These are phyloP conservation scores for Pyrus pyrifolia DNA, from an alignment of 306 rosid species.

Conservation along the genomic window DNA sequence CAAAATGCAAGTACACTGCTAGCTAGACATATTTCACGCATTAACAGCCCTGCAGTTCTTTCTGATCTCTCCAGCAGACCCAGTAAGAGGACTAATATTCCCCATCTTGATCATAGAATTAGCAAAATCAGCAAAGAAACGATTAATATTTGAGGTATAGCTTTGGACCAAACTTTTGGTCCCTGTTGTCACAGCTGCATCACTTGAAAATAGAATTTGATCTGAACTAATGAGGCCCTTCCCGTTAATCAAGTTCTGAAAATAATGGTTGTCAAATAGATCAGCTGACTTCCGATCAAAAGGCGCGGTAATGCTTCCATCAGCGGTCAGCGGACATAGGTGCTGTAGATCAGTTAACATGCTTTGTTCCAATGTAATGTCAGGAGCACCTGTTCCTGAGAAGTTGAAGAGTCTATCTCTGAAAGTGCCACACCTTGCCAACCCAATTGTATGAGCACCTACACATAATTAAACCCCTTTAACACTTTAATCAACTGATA, in stretches of 20 bases:
- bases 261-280: conserved; percentile 83
- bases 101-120: conserved; percentile 84
- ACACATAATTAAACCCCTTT: background rate
- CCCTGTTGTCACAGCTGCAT: conserved; percentile 30
- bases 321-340: conserved; percentile 55
- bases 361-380: conserved; percentile 41
- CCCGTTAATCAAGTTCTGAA: conserved; percentile 43
- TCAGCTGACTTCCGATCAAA: conserved; percentile 68
- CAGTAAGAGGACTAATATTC: conserved; percentile 52
- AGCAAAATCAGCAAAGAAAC: conserved; percentile 50
- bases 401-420: conserved; percentile 73
- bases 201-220: conserved; percentile 51
- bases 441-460: conserved; percentile 89
- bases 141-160: conserved; percentile 34
- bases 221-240: conserved; percentile 79
- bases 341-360: conserved; percentile 54
- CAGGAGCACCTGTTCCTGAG: conserved; percentile 49
- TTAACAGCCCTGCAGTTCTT: conserved; percentile 55
- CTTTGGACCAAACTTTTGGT: conserved; percentile 46
- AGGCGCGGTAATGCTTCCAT: conserved; percentile 43
- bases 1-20: background rate
- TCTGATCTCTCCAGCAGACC: conserved; percentile 71
- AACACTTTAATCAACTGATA: background rate
- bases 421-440: conserved; percentile 56
- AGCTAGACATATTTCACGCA: background rate